phyloP scores from a whole-genome alignment of 345 rosid genomes.

The Eucalyptus cladocalyx region DNA sequence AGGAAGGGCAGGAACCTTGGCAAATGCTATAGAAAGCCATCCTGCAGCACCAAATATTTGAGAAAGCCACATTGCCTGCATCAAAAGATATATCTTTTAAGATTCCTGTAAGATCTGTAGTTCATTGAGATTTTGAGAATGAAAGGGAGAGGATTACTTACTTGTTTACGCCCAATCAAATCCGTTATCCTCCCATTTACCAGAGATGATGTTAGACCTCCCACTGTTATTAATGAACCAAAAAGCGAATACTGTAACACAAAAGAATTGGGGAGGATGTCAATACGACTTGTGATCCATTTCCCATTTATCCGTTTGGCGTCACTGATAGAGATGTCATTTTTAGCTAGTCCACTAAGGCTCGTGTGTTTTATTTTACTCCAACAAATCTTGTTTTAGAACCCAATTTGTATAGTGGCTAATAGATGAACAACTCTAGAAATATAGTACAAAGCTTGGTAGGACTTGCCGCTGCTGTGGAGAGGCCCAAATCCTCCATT shows the following conservation, averaged over 20 bases:
- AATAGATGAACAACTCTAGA: not conserved
- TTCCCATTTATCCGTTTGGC: not conserved
- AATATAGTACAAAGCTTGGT: not conserved
- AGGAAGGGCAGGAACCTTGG: slow-evolving; percentile 11
- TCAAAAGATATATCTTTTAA: not conserved
- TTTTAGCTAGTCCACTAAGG: not conserved
- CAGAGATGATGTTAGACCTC: slow-evolving; percentile 13
- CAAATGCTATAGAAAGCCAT: slow-evolving; percentile 42
- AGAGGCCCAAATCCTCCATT: slow-evolving; percentile 1
- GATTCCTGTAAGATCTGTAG: not conserved
- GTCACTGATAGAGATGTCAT: not conserved
- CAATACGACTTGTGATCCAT: not conserved
- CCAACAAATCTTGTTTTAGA: not conserved
- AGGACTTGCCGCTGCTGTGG: not conserved
- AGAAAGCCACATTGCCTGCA: slow-evolving; percentile 57
- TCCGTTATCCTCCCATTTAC: not conserved
- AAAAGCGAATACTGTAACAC: slow-evolving; percentile 8
- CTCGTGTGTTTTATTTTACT: not conserved
- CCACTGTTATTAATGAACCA: slow-evolving; percentile 8
- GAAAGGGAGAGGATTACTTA: not conserved
- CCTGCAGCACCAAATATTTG: slow-evolving; percentile 26
- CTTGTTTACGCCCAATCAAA: not conserved
- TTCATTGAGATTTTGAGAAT: not conserved
- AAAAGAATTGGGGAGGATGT: not conserved
- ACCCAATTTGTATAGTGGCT: not conserved